Conservation (phyloP, 108 stramenopile genomes). For the Pseudonitzschia pungens region DNA sequence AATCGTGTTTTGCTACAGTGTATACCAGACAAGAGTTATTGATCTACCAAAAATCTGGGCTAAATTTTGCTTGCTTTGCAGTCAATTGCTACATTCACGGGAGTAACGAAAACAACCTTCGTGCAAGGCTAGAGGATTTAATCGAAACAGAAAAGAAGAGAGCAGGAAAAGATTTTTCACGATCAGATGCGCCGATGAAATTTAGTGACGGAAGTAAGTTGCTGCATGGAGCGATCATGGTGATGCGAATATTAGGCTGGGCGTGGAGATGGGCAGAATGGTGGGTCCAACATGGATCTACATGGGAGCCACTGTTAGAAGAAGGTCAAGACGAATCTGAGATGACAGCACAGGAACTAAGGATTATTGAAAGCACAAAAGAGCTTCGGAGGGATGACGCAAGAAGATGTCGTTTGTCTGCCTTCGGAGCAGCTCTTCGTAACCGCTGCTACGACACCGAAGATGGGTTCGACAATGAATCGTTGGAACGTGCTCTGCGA, state of each 20-base stretch:
- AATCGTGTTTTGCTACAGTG: too few species aligned
- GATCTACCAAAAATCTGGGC: neutral
- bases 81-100: slow-evolving; percentile 73
- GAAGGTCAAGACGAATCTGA: slow-evolving; percentile 61
- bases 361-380: slow-evolving; percentile 66
- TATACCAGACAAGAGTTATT: neutral
- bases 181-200: slow-evolving; percentile 47
- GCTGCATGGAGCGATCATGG: slow-evolving; percentile 60
- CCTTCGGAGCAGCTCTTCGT: slow-evolving; percentile 83
- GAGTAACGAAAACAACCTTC: slow-evolving; percentile 55
- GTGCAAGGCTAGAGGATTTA: slow-evolving; percentile 81
- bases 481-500: slow-evolving; percentile 65
- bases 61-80: neutral
- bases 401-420: slow-evolving; percentile 73
- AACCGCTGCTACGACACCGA: slow-evolving; percentile 81
- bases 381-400: slow-evolving; percentile 72
- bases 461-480: slow-evolving; percentile 54
- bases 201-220: slow-evolving; percentile 61
- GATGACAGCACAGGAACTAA: slow-evolving; percentile 76
- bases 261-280: slow-evolving; percentile 91
- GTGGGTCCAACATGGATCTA: slow-evolving; percentile 81
- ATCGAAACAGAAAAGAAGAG: slow-evolving; percentile 57
- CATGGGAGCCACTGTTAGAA: slow-evolving; percentile 80
- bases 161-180: slow-evolving; percentile 45
- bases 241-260: slow-evolving; percentile 77